phyloP scores from a whole-genome alignment of 371 early-diverging fungal species.

The Syncephalis fuscata region DNA sequence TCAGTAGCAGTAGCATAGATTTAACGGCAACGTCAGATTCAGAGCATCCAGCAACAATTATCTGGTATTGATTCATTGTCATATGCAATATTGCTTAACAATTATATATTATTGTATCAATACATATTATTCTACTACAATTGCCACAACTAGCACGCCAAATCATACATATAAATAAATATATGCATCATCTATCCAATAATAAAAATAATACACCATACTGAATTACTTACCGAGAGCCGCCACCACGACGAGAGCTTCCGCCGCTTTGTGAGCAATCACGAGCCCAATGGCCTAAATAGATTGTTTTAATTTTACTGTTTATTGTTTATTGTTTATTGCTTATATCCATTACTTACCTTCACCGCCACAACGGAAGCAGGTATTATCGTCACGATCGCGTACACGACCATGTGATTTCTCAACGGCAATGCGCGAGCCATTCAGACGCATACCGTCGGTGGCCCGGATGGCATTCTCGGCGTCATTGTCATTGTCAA shows the following conservation, averaged over 20 bases:
- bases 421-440: constrained; percentile 41
- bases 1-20: no score
- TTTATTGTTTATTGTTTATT: neutral
- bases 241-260: neutral
- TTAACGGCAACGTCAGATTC: no score
- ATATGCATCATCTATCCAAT: no score
- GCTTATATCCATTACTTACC: neutral
- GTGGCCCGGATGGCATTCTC: constrained; percentile 55
- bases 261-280: neutral
- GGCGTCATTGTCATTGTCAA: constrained; percentile 49
- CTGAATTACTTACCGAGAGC: neutral
- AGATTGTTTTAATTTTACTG: neutral
- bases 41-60: no score
- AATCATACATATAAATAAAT: no score
- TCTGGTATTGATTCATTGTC: no score
- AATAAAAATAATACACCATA: no score
- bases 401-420: constrained; percentile 38
- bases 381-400: constrained; percentile 32
- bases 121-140: no score
- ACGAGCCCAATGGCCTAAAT: constrained; percentile 1
- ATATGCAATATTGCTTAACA: no score
- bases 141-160: no score
- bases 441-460: constrained; percentile 34
- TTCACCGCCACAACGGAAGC: constrained; percentile 18
- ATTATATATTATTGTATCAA: no score